These are phyloP conservation scores for Diplodia sapinea DNA, from an alignment of 2,329 filamentous ascomycete species.

Conservation along the genomic window DNA sequence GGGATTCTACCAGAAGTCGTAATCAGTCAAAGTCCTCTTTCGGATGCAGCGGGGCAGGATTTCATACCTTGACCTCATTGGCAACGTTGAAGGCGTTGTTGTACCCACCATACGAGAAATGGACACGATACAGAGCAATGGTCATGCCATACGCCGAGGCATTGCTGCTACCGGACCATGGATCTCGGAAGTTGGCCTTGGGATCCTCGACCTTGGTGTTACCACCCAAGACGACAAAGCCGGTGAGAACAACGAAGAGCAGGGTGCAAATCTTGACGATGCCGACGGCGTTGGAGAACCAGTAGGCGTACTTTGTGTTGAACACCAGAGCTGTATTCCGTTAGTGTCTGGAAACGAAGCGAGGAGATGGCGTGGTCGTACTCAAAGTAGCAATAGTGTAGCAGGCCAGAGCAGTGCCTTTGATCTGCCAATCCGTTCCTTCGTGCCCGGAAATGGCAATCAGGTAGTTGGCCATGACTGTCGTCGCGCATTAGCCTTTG, in stretches of 20 bases:
- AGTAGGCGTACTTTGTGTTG: constrained; percentile 64
- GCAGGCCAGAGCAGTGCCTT: constrained; percentile 68
- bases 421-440: constrained; percentile 67
- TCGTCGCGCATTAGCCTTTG: neutral
- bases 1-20: constrained; percentile 58
- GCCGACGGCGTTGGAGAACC: constrained; percentile 53
- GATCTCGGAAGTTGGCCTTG: constrained; percentile 39
- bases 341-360: neutral
- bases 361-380: constrained; percentile 42
- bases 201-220: constrained; percentile 39
- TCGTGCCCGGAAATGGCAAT: constrained; percentile 61
- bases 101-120: constrained; percentile 69
- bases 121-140: constrained; percentile 69
- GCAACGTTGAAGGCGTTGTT: constrained; percentile 72
- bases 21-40: neutral
- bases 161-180: constrained; percentile 40
- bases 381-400: constrained; percentile 65
- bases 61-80: constrained; percentile 66
- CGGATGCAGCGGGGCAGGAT: neutral
- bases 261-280: constrained; percentile 49
- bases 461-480: constrained; percentile 67
- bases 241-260: constrained; percentile 47
- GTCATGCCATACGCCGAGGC: constrained; percentile 52
- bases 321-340: constrained; percentile 52
- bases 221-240: constrained; percentile 40